phyloP scores from a whole-genome alignment of 2,329 filamentous ascomycete species.

The Aschersonia sp. region DNA sequence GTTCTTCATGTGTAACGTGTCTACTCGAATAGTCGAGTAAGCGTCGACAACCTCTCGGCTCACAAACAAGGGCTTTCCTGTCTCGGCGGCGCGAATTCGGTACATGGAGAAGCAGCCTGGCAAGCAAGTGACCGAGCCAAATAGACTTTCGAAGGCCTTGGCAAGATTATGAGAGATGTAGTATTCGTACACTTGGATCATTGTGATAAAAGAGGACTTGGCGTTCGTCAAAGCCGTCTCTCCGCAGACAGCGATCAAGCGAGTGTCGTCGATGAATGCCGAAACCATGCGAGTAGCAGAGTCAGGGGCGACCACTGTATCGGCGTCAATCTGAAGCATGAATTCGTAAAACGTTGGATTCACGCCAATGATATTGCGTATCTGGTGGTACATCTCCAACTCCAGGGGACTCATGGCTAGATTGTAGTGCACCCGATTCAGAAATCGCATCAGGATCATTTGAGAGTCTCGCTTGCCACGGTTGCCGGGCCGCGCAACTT shows the following conservation, averaged over 20 bases:
- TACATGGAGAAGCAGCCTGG: constrained; percentile 99
- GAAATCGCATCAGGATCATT: constrained; percentile 96
- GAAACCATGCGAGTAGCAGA: constrained; percentile 86
- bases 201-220: constrained; percentile 85
- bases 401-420: constrained; percentile 90
- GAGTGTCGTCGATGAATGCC: constrained; percentile 79
- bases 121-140: constrained; percentile 92
- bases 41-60: constrained; percentile 79
- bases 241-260: constrained; percentile 86
- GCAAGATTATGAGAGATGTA: constrained; percentile 96
- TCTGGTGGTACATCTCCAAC: constrained; percentile 96
- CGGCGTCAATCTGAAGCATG: constrained; percentile 89
- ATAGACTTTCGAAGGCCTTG: constrained; percentile 94
- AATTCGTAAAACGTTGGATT: constrained; percentile 98
- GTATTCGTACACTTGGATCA: constrained; percentile 99
- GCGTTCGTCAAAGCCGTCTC: constrained; percentile 89
- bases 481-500: constrained; percentile 88
- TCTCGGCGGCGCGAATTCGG: constrained; percentile 84
- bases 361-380: constrained; percentile 95
- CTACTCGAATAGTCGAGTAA: constrained; percentile 87
- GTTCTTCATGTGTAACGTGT: constrained; percentile 98
- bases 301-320: constrained; percentile 84
- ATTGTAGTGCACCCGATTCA: constrained; percentile 98
- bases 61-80: constrained; percentile 90
- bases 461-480: constrained; percentile 98